These are phyloP conservation scores for Fomitiporia mediterranea DNA, from an alignment of 1,284 basidiomycete genomes.

Conservation along the genomic window DNA sequence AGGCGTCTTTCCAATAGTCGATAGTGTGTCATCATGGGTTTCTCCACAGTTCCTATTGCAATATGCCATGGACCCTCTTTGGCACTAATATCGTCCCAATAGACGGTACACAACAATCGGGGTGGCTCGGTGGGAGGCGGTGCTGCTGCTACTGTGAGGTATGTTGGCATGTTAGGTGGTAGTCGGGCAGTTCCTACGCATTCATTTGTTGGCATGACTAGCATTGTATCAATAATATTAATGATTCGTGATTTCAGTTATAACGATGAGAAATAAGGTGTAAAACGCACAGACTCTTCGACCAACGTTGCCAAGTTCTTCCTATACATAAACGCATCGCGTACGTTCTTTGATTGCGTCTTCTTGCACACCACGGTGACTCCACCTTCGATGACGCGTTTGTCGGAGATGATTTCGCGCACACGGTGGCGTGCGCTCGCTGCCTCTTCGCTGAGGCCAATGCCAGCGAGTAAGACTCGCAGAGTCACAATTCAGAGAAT, in stretches of 20 bases:
- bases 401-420: conserved; percentile 72
- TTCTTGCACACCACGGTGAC: conserved; percentile 66
- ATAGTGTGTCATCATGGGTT: conserved; percentile 55
- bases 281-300: conserved; percentile 70
- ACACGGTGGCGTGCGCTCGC: conserved; percentile 57
- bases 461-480: conserved; percentile 38
- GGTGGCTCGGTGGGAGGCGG: conserved; percentile 46
- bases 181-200: conserved; percentile 51
- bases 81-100: conserved; percentile 59
- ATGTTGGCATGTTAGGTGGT: conserved; percentile 48
- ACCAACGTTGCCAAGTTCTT: conserved; percentile 67
- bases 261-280: neutral
- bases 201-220: neutral
- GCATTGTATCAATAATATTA: neutral
- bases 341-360: conserved; percentile 75
- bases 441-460: conserved; percentile 26
- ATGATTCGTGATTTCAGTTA: neutral
- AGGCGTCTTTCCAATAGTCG: conserved; percentile 59
- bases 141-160: conserved; percentile 51
- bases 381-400: conserved; percentile 42
- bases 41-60: conserved; percentile 53
- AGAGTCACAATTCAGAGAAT: neutral
- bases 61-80: conserved; percentile 52
- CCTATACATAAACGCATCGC: conserved; percentile 72
- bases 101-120: conserved; percentile 58